Percentiles rank a stretch among this genome's conserved stretches.
phyloP scores from a whole-genome alignment of 2,329 filamentous ascomycete genomes.

The Aquanectria penicillioides region DNA sequence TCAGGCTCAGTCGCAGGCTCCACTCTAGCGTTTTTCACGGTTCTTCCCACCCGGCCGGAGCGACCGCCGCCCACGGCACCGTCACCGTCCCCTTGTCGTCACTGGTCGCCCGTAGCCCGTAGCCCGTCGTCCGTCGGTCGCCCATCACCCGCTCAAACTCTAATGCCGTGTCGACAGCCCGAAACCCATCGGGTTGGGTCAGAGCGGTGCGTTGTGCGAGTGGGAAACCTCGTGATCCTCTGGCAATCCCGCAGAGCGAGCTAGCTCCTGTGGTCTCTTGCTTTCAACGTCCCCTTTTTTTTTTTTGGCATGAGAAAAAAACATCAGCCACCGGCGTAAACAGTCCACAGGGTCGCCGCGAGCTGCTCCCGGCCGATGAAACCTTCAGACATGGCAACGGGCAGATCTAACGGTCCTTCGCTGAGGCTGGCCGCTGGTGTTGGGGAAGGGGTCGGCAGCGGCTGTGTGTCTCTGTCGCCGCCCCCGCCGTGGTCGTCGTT shows the following conservation, averaged over 20 bases:
- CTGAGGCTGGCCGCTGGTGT: no score
- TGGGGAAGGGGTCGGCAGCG: no score
- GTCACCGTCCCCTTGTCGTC: conserved; percentile 28
- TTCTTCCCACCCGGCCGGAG: conserved; percentile 17
- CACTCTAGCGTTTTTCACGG: conserved; percentile 30
- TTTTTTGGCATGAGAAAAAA: no score
- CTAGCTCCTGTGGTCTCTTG: conserved; percentile 36
- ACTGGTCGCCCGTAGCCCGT: no score
- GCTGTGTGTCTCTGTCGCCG: no score
- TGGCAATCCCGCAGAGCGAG: conserved; percentile 22
- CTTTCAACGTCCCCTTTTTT: conserved; percentile 41
- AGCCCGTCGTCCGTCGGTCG: no score
- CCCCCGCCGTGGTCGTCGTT: no score
- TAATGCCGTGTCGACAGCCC: conserved; percentile 34
- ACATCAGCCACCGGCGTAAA: neutral
- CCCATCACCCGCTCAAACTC: conserved; percentile 38
- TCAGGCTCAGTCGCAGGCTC: no score
- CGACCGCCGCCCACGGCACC: conserved; percentile 22
- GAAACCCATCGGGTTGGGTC: conserved; percentile 42
- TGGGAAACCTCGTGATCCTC: conserved; percentile 37
- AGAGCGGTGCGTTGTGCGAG: conserved; percentile 38
- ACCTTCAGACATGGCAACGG: conserved; percentile 7
- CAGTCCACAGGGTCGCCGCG: neutral
- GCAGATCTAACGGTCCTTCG: conserved; percentile 10
- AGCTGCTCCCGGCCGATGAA: conserved; percentile 14